Evolutionary conservation across 257 asterid species (phyloP), one percentile per base, ranked within the genome.

Genomic region (Fraxinus americana): DNA sequence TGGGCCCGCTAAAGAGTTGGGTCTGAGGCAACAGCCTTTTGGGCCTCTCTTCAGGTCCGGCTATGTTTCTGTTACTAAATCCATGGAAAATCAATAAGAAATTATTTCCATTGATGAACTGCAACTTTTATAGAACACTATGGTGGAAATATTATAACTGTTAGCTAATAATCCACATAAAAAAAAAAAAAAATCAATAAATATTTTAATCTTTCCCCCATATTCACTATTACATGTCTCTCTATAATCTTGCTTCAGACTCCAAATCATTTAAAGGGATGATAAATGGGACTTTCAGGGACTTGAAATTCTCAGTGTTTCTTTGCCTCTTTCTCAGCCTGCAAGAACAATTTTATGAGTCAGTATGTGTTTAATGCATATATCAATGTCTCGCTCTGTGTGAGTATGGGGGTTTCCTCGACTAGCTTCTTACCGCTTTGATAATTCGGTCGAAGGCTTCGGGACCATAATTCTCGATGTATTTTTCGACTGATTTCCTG

Each of bases 281-380:
- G n/a, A 45, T 45, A 45, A 43, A 48, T 16, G 57, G n/a, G 17
- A 63, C 68, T 61, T 61, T 61, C 34, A 23, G 68, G 68, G 34
- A 11, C 19, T 63, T 63, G 68, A 63, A 21, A 8, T 25, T 82
- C 1, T 70, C 66, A 80, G 77, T 78, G 87, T 30, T 74, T 84
- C 82, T 76, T 87, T 61, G 90, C 90, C 75, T 87, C 90, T 74
- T 67, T 80, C 78, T 84, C 87, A 65, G 90, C 90, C 88, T 87
- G 81, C 83, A 75, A 80, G 38, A 45, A 72, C 71, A 10, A 74
- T 13, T 41, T 9, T 67, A 76, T 21, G 29, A 63, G 69, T 63
- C 69, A 63, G 3, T 63, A 3, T 63, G 69, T 23, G 69, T 63
- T 63, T 63, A 25, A 12, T 25, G 11, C 34, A 63, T 23, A 5